Percentiles rank a stretch among this genome's conserved stretches.
phyloP scores from a whole-genome alignment of 148 eudicot genomes.

The Vaccinium darrowii region DNA sequence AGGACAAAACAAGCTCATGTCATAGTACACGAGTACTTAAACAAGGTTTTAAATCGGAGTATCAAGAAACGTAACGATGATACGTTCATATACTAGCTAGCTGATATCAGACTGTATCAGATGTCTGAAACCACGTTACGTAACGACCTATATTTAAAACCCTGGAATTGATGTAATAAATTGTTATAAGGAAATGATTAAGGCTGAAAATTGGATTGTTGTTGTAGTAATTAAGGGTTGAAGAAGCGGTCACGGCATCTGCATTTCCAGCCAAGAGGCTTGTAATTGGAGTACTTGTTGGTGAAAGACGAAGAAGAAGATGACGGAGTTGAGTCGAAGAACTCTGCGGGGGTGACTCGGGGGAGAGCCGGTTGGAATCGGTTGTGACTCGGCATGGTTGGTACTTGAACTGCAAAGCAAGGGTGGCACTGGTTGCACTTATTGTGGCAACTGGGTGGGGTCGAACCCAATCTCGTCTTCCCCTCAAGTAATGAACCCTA shows the following conservation, averaged over 20 bases:
- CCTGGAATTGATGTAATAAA: background rate
- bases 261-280: constrained; percentile 97
- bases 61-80: too few species aligned
- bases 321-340: constrained; percentile 20
- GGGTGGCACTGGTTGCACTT: constrained; percentile 96
- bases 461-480: constrained; percentile 83
- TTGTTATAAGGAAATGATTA: background rate
- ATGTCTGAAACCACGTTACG: too few species aligned
- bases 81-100: too few species aligned
- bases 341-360: constrained; percentile 14
- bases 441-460: constrained; percentile 93
- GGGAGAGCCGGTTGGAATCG: constrained; percentile 23
- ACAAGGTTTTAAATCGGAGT: too few species aligned
- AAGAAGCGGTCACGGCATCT: constrained; percentile 59
- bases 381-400: constrained; percentile 51
- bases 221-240: constrained; percentile 47
- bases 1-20: background rate
- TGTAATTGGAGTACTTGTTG: constrained; percentile 77
- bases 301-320: constrained; percentile 28
- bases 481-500: constrained; percentile 59
- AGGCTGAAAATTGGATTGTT: background rate
- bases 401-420: constrained; percentile 81
- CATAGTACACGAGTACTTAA: too few species aligned
- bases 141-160: too few species aligned
- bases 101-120: too few species aligned